These are phyloP conservation scores for Fusarium anthophilum DNA, from an alignment of 2,329 filamentous ascomycete genomes.

Conservation along the genomic window DNA sequence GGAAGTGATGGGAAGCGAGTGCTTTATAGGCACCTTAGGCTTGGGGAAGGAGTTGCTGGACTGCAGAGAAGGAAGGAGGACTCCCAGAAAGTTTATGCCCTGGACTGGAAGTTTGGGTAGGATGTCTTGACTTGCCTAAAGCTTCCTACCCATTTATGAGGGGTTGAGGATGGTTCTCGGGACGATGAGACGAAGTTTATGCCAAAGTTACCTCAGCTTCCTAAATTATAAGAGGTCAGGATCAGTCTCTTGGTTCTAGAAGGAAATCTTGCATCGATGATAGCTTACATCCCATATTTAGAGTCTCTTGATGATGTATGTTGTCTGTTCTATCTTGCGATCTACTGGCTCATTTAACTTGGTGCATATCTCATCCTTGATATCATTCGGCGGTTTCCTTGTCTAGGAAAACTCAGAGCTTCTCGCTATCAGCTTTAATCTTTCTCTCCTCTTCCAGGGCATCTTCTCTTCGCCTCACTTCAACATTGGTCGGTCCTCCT, in stretches of 20 bases:
- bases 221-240: neutral
- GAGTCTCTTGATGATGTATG: neutral
- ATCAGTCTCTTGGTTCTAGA: neutral
- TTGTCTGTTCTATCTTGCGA: neutral
- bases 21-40: neutral
- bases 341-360: neutral
- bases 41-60: neutral
- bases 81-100: neutral
- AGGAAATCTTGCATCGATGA: neutral
- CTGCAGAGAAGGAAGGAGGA: neutral
- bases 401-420: constrained; percentile 35
- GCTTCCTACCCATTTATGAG: neutral
- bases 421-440: constrained; percentile 37
- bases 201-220: neutral
- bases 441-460: constrained; percentile 58
- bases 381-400: neutral
- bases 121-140: neutral
- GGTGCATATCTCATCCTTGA: neutral
- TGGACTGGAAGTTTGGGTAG: neutral
- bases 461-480: constrained; percentile 61
- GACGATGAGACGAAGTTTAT: neutral
- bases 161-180: neutral
- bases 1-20: neutral
- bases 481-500: constrained; percentile 61
- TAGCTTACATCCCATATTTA: neutral